Conservation (phyloP, 306 rosid genomes). For the Canavalia ensiformis region DNA sequence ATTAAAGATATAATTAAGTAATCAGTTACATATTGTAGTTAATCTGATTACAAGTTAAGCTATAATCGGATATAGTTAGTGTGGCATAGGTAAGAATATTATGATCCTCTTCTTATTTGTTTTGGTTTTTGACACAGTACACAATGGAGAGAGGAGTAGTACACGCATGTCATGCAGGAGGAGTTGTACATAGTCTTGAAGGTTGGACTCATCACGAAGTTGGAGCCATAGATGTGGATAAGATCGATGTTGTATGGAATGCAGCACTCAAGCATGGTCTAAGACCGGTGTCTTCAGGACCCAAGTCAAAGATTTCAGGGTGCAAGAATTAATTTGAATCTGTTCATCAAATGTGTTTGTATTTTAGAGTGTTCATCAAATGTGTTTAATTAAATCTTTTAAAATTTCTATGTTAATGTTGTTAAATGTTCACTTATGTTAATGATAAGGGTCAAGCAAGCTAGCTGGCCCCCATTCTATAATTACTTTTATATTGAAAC, state of each 20-base stretch:
- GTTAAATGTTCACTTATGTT: too few species aligned
- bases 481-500: too few species aligned
- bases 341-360: too few species aligned
- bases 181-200: constrained; percentile 82
- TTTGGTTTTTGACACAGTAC: constrained; percentile 57
- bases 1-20: too few species aligned
- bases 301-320: neutral
- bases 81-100: too few species aligned
- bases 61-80: too few species aligned
- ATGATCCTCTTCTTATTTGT: neutral
- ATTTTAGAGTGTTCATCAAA: constrained; percentile 1
- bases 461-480: too few species aligned
- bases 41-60: too few species aligned
- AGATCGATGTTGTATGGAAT: constrained; percentile 85
- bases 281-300: constrained; percentile 65
- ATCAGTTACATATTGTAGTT: too few species aligned
- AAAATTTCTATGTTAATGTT: neutral
- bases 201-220: constrained; percentile 95
- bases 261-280: constrained; percentile 88
- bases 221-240: constrained; percentile 83
- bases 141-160: constrained; percentile 93
- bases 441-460: too few species aligned
- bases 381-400: neutral
- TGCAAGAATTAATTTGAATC: neutral
- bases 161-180: constrained; percentile 98